Evolutionary conservation across 495 filamentous ascomycete genomes (phyloP), one percentile per base, ranked within the genome.

Genomic region (Penicillium chermesinum): DNA sequence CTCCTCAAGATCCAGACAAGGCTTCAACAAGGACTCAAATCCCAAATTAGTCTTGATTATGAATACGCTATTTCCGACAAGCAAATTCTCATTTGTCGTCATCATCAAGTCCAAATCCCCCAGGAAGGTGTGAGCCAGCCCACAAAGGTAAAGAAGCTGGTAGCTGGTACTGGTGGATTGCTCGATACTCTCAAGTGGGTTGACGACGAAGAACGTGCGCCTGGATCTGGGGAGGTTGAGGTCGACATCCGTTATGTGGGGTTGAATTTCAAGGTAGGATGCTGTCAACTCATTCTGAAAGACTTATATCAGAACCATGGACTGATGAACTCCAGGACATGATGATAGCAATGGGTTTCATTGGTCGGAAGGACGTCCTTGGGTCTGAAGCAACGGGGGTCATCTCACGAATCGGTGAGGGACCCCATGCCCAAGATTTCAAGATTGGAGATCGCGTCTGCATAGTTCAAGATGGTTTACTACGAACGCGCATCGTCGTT

Each of bases 351-450:
- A 67, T 76, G 60, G 70, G 68, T 0, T 58, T 74, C 12, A 49
- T 75, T 0, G 51, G 58, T 37, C 39, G 14, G 15, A 61, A 70
- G 35, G 41, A 55, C 18, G 45, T 50, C 12, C 53, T 79, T 18
- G 75, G 76, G 0, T 49, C 63, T 20, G 72, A 78, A 49, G 64
- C 64, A 1, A 53, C 58, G 9, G 75, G 75, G 2, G 49, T 74
- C 27, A 57, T 78, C 10, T 57, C 57, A 6, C 42, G 56, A 6
- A 49, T 70, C 12, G 67, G 64, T 0, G 37, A 48, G 1, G 66
- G 63, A 1, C 39, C 50, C 1, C 39, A 41, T 0, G 64, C 70
- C 6, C 56, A 52, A 15, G 8, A 46, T 13, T 50, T 66, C 13
- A 46, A 57, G 10, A 46, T 57, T 4, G 77, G 77, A 1, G 65